Evolutionary conservation across 345 rosid species (phyloP), one percentile per base, ranked within the genome.

Genomic region (Xanthoceras sorbifolium): DNA sequence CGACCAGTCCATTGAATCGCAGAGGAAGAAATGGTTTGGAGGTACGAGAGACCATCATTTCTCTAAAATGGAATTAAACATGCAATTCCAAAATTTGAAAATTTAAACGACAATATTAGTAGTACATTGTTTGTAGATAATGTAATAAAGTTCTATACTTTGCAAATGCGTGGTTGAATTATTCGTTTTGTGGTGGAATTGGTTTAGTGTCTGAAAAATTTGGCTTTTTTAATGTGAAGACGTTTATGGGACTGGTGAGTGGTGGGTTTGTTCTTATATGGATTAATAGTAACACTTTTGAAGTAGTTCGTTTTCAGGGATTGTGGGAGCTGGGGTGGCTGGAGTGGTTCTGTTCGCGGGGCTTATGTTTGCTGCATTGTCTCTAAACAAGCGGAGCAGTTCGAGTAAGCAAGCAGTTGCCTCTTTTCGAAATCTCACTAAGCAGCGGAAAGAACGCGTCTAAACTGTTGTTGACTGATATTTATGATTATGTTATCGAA

Each of bases 281-380:
- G 89, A 83, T 89, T 85, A 82, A 86, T 93, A n/a, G n/a, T n/a
- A 87, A 93, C 89, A 87, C 79, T 86, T 25, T 76, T 76, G 34
- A 81, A 89, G 81, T 93, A 92, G 97, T 85, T 87, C 83, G 84
- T 80, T 89, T 86, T 86, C 98, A 93, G 99, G 97, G 78, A 86
- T 87, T 42, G 89, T 87, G 64, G 92, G 93, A 48, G 94, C 91
- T 77, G 97, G 92, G 84, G 83, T 90, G 9, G 94, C 88, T 71
- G 97, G 91, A 64, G 44, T 92, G 73, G 32, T 92, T 67, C 76
- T 93, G 71, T 77, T 89, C 69, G 82, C 84, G 7, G 94, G 90
- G 18, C 74, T 96, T 71, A 83, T 87, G 67, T 89, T 78, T 80
- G 94, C 97, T 5, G 87, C 89, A 29, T 64, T 93, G 32, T 90